phyloP scores from a whole-genome alignment of 176 grass and related monocot species.

The Thalia dealbata region DNA sequence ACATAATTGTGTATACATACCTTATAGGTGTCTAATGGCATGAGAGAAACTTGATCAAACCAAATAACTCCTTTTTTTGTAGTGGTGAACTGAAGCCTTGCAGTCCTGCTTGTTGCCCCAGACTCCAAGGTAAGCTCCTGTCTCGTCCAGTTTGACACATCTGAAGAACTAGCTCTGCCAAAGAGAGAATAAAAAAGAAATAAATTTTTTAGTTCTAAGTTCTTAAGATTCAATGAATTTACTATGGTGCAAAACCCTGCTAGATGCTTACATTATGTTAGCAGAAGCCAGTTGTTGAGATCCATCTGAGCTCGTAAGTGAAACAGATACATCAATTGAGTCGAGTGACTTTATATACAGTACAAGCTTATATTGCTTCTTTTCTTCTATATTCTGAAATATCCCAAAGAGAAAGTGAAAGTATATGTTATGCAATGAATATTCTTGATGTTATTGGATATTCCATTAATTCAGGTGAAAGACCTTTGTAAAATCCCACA shows the following conservation, averaged over 20 bases:
- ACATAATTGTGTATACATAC: constrained; percentile 11
- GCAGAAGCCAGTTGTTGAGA: constrained; percentile 42
- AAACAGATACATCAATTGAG: constrained; percentile 33
- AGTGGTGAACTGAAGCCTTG: constrained; percentile 42
- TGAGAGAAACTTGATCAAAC: constrained; percentile 44
- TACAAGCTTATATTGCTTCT: constrained; percentile 57
- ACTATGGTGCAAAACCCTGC: neutral
- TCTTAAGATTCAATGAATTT: neutral
- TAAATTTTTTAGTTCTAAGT: constrained; percentile 2
- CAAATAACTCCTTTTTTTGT: constrained; percentile 35
- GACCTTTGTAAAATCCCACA: neutral
- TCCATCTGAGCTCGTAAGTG: constrained; percentile 54
- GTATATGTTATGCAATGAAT: constrained; percentile 11
- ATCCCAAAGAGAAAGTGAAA: constrained; percentile 16
- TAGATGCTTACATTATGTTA: constrained; percentile 40
- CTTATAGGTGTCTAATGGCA: constrained; percentile 28
- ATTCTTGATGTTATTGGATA: neutral
- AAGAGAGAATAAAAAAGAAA: constrained; percentile 1
- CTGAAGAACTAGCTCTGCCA: constrained; percentile 27
- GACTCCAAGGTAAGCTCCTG: constrained; percentile 28
- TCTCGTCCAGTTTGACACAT: constrained; percentile 31
- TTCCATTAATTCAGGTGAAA: no score
- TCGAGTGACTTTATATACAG: constrained; percentile 46
- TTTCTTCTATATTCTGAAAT: constrained; percentile 76
- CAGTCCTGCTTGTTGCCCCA: constrained; percentile 15